Evolutionary conservation across 2,329 filamentous ascomycete species (phyloP), one percentile per base, ranked within the genome.

Genomic region (Fusarium keratoplasticum): DNA sequence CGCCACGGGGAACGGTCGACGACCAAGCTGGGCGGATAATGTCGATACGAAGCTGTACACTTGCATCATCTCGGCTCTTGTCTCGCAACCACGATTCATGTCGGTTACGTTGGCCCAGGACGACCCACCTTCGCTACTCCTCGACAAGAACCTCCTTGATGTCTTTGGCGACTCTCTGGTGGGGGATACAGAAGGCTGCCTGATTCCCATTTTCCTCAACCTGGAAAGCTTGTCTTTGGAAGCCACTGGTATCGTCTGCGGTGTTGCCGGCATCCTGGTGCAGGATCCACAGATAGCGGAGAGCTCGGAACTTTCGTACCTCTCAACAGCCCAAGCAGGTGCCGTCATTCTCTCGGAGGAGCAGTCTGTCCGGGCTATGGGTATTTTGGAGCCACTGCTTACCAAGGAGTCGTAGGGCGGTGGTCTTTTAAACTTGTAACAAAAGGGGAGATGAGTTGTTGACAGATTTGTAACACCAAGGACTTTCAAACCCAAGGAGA

Each of bases 181-280:
- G 0, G 95, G 94, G 14, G 88, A 92, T 70, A 94, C 90, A 55
- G 91, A 91, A 62, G 91, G 91, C 74, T 90, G 90, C 67, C 87
- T 95, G 36, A 90, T 97, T 2, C 95, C 96, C 2, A 96, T 99
- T 76, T 96, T 95, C 67, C 88, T 99, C 5, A 95, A 98, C 77
- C 87, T 99, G 29, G 91, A 90, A 22, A 91, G 90, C 47, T 85
- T 98, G 44, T 94, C 96, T 0, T 88, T 96, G 47, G 95, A 98
- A 81, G 95, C 95, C 9, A 97, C 95, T 0, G 96, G 96, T 25
- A 98, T 99, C 67, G 95, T 99, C 5, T 98, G 95, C 76, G 96
- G 96, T 31, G 94, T 99, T 3, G 95, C 96, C 0, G 94, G 95
- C 29, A 89, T 91, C 64, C 86, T 98, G 31, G 93, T 95, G 1